phyloP scores from a whole-genome alignment of 2,329 filamentous ascomycete species.

The Aureobasidium uvarum region DNA sequence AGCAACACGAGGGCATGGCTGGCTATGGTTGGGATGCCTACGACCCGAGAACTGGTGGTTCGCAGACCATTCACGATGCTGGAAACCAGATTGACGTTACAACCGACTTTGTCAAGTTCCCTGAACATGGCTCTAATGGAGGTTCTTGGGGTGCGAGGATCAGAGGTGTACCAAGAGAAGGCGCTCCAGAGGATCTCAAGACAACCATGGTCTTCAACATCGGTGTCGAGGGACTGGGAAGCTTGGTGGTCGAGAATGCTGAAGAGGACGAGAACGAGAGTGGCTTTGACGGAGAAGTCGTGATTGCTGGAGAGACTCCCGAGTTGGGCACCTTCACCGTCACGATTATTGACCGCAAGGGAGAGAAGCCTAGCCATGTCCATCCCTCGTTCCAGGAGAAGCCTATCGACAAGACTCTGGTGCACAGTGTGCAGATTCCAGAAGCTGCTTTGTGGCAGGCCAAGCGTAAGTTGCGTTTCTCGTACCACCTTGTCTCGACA shows the following conservation, averaged over 20 bases:
- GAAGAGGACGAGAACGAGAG: slow-evolving; percentile 53
- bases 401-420: slow-evolving; percentile 71
- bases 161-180: slow-evolving; percentile 72
- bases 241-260: slow-evolving; percentile 59
- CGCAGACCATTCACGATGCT: slow-evolving; percentile 86
- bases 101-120: slow-evolving; percentile 90
- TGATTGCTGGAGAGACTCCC: slow-evolving; percentile 65
- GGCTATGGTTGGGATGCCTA: slow-evolving; percentile 99
- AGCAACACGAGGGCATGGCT: slow-evolving; percentile 89
- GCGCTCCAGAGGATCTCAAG: slow-evolving; percentile 64
- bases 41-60: slow-evolving; percentile 80
- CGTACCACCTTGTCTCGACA: slow-evolving; percentile 42
- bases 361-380: slow-evolving; percentile 53
- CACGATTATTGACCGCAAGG: slow-evolving; percentile 66
- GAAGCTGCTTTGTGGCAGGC: slow-evolving; percentile 77
- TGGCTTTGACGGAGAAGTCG: slow-evolving; percentile 62
- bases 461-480: slow-evolving; percentile 50
- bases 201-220: slow-evolving; percentile 81
- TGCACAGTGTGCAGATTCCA: slow-evolving; percentile 67
- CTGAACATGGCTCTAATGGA: slow-evolving; percentile 71
- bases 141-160: slow-evolving; percentile 91
- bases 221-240: slow-evolving; percentile 71
- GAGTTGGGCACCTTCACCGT: slow-evolving; percentile 78
- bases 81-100: slow-evolving; percentile 87
- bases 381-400: slow-evolving; percentile 68